Conservation (phyloP, 345 rosid genomes). For the Ricinus communis region DNA sequence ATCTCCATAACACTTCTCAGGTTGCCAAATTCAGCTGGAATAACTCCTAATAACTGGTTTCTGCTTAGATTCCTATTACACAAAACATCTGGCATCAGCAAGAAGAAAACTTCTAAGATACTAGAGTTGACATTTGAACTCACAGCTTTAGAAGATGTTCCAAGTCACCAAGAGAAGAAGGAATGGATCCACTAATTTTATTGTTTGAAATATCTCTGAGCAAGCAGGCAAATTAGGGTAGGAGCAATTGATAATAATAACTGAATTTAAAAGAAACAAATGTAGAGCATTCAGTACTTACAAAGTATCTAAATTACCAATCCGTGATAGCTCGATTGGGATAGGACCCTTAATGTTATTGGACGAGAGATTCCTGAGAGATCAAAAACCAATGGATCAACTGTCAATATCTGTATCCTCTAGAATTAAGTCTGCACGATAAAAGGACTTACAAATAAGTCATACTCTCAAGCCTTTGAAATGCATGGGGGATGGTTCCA, state of each 20-base stretch:
- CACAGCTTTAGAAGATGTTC: slow-evolving; percentile 95
- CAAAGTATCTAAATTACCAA: slow-evolving; percentile 90
- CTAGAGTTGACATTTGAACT: slow-evolving; percentile 27
- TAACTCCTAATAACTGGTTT: slow-evolving; percentile 60
- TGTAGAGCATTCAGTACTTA: slow-evolving; percentile 39
- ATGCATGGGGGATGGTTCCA: slow-evolving; percentile 73
- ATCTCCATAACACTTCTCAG: slow-evolving; percentile 86
- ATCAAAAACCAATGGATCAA: neutral
- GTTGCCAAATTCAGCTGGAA: slow-evolving; percentile 90
- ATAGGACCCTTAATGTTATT: slow-evolving; percentile 71
- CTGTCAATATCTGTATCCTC: no score
- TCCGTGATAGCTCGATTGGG: slow-evolving; percentile 85
- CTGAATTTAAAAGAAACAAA: neutral
- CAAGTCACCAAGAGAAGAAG: slow-evolving; percentile 89
- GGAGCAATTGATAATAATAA: neutral
- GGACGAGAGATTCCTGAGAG: slow-evolving; percentile 74
- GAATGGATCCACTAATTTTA: slow-evolving; percentile 76
- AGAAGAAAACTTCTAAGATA: slow-evolving; percentile 3
- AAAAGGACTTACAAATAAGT: slow-evolving; percentile 70
- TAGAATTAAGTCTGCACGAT: neutral
- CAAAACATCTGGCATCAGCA: slow-evolving; percentile 10
- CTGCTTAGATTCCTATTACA: slow-evolving; percentile 75
- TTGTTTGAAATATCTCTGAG: slow-evolving; percentile 83
- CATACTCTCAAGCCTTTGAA: slow-evolving; percentile 88
- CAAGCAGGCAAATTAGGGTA: neutral